Conservation (phyloP, 2,329 filamentous ascomycete species). For the Aspergillus sp. region DNA sequence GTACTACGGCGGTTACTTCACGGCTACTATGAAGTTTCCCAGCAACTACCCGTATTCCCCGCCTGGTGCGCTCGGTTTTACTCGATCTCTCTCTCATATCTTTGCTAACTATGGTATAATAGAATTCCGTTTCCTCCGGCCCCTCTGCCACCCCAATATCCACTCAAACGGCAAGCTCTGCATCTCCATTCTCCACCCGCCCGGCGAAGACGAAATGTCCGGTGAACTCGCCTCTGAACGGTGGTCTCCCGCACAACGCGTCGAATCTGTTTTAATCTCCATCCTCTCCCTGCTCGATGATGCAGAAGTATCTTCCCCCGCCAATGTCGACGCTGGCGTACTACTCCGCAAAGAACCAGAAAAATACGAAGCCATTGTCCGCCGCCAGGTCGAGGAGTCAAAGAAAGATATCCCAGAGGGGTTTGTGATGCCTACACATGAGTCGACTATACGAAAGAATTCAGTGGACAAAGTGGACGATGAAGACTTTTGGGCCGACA, state of each 20-base stretch:
- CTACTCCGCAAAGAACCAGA: conserved; percentile 68
- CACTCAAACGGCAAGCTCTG: conserved; percentile 86
- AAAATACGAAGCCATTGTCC: conserved; percentile 64
- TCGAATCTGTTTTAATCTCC: conserved; percentile 89
- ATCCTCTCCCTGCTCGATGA: conserved; percentile 89
- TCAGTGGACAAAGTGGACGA: conserved; percentile 62
- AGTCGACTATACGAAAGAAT: conserved; percentile 51
- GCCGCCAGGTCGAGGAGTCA: conserved; percentile 63
- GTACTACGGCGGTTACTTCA: conserved; percentile 91
- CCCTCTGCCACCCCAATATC: conserved; percentile 88
- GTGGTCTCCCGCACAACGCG: conserved; percentile 89
- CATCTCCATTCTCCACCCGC: conserved; percentile 91
- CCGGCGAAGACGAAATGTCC: conserved; percentile 87
- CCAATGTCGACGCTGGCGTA: conserved; percentile 88
- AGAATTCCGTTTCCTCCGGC: conserved; percentile 74
- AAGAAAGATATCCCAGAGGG: conserved; percentile 72
- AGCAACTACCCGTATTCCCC: conserved; percentile 84
- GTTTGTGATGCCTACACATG: conserved; percentile 74
- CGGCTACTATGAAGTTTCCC: conserved; percentile 79
- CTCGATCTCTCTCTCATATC: background rate
- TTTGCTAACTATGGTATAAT: background rate
- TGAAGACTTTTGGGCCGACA: conserved; percentile 70
- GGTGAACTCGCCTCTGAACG: conserved; percentile 85
- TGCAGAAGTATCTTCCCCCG: conserved; percentile 85
- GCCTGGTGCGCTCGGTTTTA: conserved; percentile 46